A percentile compares a stretch with the other conserved stretches of the same genome.
phyloP scores from a whole-genome alignment of 1,284 basidiomycete genomes.

The Wolfiporia cocos region DNA sequence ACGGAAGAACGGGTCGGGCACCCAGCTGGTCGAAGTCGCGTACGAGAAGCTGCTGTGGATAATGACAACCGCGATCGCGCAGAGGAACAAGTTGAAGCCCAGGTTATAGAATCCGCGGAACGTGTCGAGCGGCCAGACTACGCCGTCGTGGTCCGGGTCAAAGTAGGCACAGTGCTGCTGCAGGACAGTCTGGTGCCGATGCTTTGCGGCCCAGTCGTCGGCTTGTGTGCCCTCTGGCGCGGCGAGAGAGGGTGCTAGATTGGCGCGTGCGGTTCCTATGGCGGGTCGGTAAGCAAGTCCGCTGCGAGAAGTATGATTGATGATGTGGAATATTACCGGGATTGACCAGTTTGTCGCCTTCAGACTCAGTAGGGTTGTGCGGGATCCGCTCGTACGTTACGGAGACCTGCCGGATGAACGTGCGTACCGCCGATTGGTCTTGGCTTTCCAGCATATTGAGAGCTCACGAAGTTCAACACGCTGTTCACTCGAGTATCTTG shows the following conservation, averaged over 20 bases:
- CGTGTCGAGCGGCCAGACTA: slow-evolving; percentile 42
- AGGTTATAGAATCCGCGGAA: slow-evolving; percentile 36
- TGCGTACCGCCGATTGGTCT: slow-evolving; percentile 7
- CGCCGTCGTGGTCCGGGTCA: slow-evolving; percentile 35
- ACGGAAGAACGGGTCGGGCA: slow-evolving; percentile 39
- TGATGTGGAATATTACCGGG: slow-evolving; percentile 9
- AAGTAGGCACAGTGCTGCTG: slow-evolving; percentile 41
- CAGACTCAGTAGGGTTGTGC: slow-evolving; percentile 11
- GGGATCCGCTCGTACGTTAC: slow-evolving; percentile 15
- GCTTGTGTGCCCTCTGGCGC: slow-evolving; percentile 12
- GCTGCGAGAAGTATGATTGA: too few species aligned
- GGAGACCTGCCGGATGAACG: slow-evolving; percentile 10
- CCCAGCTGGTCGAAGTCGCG: slow-evolving; percentile 21
- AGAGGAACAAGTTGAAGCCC: slow-evolving; percentile 36
- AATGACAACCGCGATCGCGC: slow-evolving; percentile 29
- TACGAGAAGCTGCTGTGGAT: slow-evolving; percentile 34
- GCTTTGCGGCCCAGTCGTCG: slow-evolving; percentile 11
- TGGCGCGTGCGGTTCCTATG: slow-evolving; percentile 16
- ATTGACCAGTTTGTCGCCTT: slow-evolving; percentile 10
- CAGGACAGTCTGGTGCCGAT: slow-evolving; percentile 22
- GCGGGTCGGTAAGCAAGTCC: neutral
- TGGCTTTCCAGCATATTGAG: slow-evolving; percentile 2
- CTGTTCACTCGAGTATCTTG: too few species aligned
- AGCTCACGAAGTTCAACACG: too few species aligned
- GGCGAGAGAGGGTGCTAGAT: slow-evolving; percentile 8